Conservation (phyloP, 208 protist genomes). For the Crithidia bombi region DNA sequence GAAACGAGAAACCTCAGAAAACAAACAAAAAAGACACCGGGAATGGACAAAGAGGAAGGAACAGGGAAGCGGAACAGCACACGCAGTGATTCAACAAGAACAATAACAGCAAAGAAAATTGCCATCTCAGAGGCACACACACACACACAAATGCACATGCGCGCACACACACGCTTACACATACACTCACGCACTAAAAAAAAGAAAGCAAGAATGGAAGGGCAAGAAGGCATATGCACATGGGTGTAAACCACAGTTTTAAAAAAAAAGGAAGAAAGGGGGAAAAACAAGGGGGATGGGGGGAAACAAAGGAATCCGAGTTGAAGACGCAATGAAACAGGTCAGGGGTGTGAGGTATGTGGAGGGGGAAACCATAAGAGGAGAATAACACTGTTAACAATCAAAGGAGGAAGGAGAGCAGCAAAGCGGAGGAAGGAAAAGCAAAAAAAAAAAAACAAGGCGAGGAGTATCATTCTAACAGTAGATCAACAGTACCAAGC, state of each 20-base stretch:
- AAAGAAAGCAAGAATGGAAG: slow-evolving; percentile 11
- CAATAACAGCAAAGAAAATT: slow-evolving; percentile 1
- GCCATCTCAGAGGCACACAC: background rate
- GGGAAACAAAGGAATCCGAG: background rate
- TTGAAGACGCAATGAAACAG: background rate
- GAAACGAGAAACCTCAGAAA: too few species aligned
- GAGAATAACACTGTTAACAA: slow-evolving; percentile 15
- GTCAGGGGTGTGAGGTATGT: slow-evolving; percentile 10
- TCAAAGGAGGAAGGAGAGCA: background rate
- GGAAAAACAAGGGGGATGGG: slow-evolving; percentile 3
- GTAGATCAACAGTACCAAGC: background rate
- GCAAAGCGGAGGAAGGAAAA: background rate
- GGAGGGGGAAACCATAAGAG: too few species aligned
- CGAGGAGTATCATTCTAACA: too few species aligned
- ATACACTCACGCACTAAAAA: background rate
- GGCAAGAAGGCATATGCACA: background rate
- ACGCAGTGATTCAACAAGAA: too few species aligned
- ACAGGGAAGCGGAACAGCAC: too few species aligned
- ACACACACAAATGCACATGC: background rate
- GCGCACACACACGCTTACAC: background rate
- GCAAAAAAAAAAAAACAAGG: background rate
- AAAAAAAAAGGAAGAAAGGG: slow-evolving; percentile 12
- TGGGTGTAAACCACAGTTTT: slow-evolving; percentile 6
- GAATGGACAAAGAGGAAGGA: too few species aligned
- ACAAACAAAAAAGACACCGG: too few species aligned